These are phyloP conservation scores for Deinandra increscens DNA, from an alignment of 129 eudicot genomes.

Conservation along the genomic window DNA sequence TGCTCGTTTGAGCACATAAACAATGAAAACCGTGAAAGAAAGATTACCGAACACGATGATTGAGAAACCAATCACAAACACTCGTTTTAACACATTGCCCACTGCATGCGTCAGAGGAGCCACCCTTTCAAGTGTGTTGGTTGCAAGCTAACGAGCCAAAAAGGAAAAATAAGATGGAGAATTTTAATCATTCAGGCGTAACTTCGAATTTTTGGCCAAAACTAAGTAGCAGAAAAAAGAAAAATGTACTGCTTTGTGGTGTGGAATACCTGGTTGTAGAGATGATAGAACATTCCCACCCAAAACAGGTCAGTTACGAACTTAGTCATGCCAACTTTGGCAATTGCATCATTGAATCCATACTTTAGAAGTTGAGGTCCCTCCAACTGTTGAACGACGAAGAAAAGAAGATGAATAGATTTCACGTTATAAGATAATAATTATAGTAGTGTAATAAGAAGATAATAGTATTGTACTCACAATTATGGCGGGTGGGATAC, in stretches of 20 bases:
- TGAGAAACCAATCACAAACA: constrained; percentile 94
- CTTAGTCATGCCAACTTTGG: constrained; percentile 90
- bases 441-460: neutral
- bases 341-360: constrained; percentile 88
- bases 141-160: constrained; percentile 66
- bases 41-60: constrained; percentile 74
- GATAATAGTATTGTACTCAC: constrained; percentile 44
- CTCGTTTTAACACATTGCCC: constrained; percentile 95
- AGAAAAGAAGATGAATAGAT: neutral
- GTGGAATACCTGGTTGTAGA: constrained; percentile 79
- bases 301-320: constrained; percentile 79
- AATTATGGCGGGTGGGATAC: constrained; percentile 85
- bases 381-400: constrained; percentile 51
- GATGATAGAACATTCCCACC: constrained; percentile 98
- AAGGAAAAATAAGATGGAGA: neutral
- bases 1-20: neutral
- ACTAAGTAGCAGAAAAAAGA: neutral
- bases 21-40: neutral
- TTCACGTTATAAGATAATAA: neutral
- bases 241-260: neutral
- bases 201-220: neutral
- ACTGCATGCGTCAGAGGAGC: constrained; percentile 99
- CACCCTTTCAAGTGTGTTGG: constrained; percentile 97
- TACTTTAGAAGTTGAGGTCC: constrained; percentile 79
- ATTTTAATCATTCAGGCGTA: neutral